A percentile compares a stretch with the other conserved stretches of the same genome.
phyloP scores from a whole-genome alignment of 352 stramenopile species.

The Pythium apleroticum region DNA sequence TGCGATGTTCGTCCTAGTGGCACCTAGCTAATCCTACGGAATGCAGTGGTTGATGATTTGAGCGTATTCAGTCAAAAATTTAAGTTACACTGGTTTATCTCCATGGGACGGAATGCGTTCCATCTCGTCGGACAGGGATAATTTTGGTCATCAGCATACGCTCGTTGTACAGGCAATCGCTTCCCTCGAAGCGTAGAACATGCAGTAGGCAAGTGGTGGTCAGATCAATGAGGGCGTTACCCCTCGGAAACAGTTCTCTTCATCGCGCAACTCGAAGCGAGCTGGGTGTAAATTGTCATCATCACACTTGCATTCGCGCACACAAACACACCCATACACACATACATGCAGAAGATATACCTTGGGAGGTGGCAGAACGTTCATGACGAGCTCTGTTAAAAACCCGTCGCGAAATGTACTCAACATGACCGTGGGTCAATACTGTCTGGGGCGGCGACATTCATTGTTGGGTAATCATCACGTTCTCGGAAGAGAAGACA shows the following conservation, averaged over 20 bases:
- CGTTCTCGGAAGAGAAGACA: conserved; percentile 47
- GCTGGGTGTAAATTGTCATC: conserved; percentile 89
- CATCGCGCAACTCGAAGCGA: conserved; percentile 88
- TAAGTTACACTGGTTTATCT: conserved; percentile 91
- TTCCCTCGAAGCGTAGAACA: conserved; percentile 15
- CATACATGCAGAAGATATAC: conserved; percentile 15
- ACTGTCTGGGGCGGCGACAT: conserved; percentile 90
- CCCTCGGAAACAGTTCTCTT: conserved; percentile 89
- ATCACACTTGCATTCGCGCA: conserved; percentile 65
- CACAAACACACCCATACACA: conserved; percentile 17
- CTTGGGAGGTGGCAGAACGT: conserved; percentile 49
- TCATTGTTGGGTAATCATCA: conserved; percentile 86
- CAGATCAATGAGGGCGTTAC: conserved; percentile 87
- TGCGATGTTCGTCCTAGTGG: no score
- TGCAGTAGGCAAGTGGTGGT: conserved; percentile 40
- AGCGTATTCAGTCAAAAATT: conserved; percentile 76
- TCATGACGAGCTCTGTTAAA: conserved; percentile 87
- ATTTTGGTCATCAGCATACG: conserved; percentile 83
- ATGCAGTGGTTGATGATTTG: background rate
- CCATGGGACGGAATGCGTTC: conserved; percentile 83
- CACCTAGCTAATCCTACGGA: background rate
- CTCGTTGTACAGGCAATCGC: conserved; percentile 24
- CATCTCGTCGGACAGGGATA: conserved; percentile 87
- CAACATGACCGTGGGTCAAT: conserved; percentile 75
- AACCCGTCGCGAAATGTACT: conserved; percentile 78